Base-by-base conservation (phyloP, 2,329 filamentous ascomycete species). In the Macroventuria anomochaeta region DNA sequence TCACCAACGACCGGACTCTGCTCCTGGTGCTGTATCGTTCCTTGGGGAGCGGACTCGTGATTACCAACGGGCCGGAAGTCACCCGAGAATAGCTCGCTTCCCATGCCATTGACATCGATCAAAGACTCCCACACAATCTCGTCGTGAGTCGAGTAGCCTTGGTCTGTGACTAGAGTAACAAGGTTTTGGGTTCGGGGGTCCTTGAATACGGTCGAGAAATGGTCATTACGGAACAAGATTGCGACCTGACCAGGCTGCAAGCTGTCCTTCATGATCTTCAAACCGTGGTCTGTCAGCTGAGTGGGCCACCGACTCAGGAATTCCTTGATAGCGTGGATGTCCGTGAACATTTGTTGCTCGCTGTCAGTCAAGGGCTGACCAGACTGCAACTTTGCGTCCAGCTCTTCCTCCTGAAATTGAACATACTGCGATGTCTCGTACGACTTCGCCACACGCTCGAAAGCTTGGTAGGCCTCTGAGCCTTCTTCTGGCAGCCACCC, bases 51-150 rank as follows among this genome's bases (percentile, higher is more conserved):
- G 3, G 68, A 53, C 21, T 57, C 62, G 46, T 65, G 65, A 63
- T 87, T 87, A 17, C 91, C 88, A n/a, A 97, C 90, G 0, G 89
- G 81, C 26, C 88, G 85, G 74, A 97, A 97, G 67, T 97, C 93
- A 1, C 95, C 95, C 0, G 92, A 91, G 63, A 91, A 91, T 65
- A 96, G 91, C 69, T 93, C 90, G 2, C 90, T 87, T 12, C 84
- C 84, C 65, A 90, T 88, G 7, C 95, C 95, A 44, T 88, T 95
- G 18, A 96, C 88, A 65, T 97, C 93, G 0, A 89, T 88, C 2
- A 99, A 80, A 8, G 89, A 95, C 75, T 99, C 95, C 95, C 95
- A 99, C 0, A 99, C 91, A 11, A 99, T 87, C 71, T 97, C 93
- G 13, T 92, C 88, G 63, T 97, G 91, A 8, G 82, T 84, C 10